Conservation (phyloP, 192 early-diverging fungal genomes). For the Gaertneriomyces semiglobifer region DNA sequence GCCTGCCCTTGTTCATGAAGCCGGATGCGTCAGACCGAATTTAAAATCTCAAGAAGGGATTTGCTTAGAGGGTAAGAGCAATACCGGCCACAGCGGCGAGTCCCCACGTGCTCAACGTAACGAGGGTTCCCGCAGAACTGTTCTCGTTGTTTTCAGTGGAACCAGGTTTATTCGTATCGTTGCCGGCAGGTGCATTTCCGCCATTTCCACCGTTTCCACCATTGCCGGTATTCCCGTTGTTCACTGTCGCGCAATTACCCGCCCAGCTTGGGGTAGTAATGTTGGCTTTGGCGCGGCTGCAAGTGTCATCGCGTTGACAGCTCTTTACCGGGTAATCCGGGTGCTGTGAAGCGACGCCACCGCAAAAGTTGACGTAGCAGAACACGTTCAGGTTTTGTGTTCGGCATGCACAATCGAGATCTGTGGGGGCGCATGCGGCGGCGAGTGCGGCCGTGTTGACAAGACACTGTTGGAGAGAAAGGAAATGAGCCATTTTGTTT, state of each 20-base stretch:
- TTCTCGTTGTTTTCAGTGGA: no score
- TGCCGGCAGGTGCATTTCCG: not conserved
- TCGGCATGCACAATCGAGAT: constrained; percentile 20
- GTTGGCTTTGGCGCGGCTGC: not conserved
- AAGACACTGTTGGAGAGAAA: constrained; percentile 6
- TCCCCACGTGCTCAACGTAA: no score
- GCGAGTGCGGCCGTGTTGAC: not conserved
- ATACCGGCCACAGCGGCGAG: no score
- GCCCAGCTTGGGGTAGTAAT: constrained; percentile 2
- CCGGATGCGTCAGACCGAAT: no score
- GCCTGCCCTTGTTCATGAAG: no score
- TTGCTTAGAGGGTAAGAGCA: no score
- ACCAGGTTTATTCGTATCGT: no score
- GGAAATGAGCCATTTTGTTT: not conserved
- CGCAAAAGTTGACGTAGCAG: constrained; percentile 31
- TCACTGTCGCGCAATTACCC: not conserved
- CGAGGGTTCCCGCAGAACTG: no score
- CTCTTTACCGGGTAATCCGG: constrained; percentile 9
- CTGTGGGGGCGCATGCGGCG: constrained; percentile 9
- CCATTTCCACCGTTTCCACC: not conserved
- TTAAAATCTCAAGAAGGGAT: no score
- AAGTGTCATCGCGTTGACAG: constrained; percentile 9
- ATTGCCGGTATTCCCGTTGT: not conserved
- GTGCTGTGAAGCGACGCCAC: not conserved
- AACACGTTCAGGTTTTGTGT: constrained; percentile 1